phyloP scores from a whole-genome alignment of 495 filamentous ascomycete species.

The Xylaria acuta region DNA sequence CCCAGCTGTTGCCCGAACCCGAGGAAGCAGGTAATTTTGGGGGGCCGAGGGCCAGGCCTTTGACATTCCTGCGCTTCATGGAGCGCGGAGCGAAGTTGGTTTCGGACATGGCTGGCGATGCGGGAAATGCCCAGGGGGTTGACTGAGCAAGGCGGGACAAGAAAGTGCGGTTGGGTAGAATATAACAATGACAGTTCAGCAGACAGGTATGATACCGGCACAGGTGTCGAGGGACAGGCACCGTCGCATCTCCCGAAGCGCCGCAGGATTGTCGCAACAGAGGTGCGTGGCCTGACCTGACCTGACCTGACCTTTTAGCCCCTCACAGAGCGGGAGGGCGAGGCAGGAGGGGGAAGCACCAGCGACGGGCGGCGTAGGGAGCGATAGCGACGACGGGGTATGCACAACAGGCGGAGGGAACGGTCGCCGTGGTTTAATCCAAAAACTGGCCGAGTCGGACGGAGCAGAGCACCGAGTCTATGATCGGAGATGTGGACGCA shows the following conservation, averaged over 20 bases:
- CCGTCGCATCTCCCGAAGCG: slow-evolving; percentile 24
- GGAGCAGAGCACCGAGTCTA: neutral
- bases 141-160: slow-evolving; percentile 17
- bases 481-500: slow-evolving; percentile 11
- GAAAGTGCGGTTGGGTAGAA: neutral
- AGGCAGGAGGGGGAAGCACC: slow-evolving; percentile 26
- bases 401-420: slow-evolving; percentile 3
- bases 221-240: slow-evolving; percentile 19
- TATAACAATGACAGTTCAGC: neutral
- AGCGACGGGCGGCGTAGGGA: slow-evolving; percentile 7
- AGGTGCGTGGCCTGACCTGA: slow-evolving; percentile 23
- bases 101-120: slow-evolving; percentile 72
- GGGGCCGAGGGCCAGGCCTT: slow-evolving; percentile 81
- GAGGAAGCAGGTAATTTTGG: slow-evolving; percentile 54
- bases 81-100: slow-evolving; percentile 80
- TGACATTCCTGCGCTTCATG: slow-evolving; percentile 97
- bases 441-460: slow-evolving; percentile 18
- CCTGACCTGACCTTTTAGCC: slow-evolving; percentile 26
- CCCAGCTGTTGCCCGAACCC: slow-evolving; percentile 55
- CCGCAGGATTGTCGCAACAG: slow-evolving; percentile 15
- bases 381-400: slow-evolving; percentile 2
- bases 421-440: slow-evolving; percentile 6
- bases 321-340: slow-evolving; percentile 26
- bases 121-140: slow-evolving; percentile 14
- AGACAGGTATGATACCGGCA: slow-evolving; percentile 11